Conservation (phyloP, 306 rosid species). For the Pyrus betulifolia region DNA sequence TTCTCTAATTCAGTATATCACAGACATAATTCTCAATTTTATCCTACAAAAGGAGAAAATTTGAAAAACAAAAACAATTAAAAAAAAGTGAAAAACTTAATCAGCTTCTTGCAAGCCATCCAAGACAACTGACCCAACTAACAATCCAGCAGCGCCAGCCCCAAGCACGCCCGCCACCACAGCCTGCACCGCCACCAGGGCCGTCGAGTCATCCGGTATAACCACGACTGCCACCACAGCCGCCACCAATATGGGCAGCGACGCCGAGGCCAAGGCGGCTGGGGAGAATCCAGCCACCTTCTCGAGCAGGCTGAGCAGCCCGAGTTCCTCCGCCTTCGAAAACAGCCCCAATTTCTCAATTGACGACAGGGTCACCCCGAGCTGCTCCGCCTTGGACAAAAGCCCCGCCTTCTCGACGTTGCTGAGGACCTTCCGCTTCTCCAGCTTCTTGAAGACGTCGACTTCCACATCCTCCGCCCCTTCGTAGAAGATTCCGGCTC, state of each 20-base stretch:
- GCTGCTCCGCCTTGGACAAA: constrained; percentile 73
- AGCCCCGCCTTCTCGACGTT: constrained; percentile 79
- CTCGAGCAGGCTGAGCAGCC: constrained; percentile 77
- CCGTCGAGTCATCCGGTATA: constrained; percentile 76
- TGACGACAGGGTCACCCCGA: constrained; percentile 78
- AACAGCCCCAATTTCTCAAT: constrained; percentile 80
- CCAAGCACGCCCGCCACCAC: constrained; percentile 57
- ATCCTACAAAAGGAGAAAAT: not conserved
- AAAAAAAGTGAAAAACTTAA: constrained; percentile 14
- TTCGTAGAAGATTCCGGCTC: constrained; percentile 87
- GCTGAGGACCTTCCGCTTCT: constrained; percentile 76
- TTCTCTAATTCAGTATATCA: not conserved
- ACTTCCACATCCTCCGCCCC: constrained; percentile 78
- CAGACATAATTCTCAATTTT: not conserved
- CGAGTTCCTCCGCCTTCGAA: constrained; percentile 86
- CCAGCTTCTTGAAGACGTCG: constrained; percentile 88
- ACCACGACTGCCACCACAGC: constrained; percentile 50
- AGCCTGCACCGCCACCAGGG: constrained; percentile 48
- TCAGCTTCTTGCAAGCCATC: constrained; percentile 90
- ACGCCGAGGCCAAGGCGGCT: constrained; percentile 57
- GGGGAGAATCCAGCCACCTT: constrained; percentile 47
- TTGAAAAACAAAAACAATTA: not conserved
- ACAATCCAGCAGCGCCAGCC: constrained; percentile 58
- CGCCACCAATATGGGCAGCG: constrained; percentile 61
- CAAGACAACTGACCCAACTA: constrained; percentile 67